phyloP scores from a whole-genome alignment of 2,329 filamentous ascomycete genomes.

The Penicillium sp. region DNA sequence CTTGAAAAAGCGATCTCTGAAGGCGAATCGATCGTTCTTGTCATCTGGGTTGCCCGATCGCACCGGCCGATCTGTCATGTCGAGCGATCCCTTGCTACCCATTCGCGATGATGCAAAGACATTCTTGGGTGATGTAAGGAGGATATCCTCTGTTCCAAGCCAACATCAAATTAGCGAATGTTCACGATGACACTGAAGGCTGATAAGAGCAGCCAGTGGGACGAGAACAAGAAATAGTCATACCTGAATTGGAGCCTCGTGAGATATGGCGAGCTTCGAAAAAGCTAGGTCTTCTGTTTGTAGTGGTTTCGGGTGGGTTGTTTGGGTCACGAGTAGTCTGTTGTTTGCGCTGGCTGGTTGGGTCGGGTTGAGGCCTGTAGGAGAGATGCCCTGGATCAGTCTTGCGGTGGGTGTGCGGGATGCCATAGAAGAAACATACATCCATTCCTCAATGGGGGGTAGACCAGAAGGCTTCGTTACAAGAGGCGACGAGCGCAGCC shows the following conservation, averaged over 20 bases:
- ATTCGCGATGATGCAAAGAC: conserved; percentile 71
- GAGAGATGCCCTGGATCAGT: conserved; percentile 21
- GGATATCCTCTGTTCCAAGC: conserved; percentile 65
- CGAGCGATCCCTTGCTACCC: conserved; percentile 44
- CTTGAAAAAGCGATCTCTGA: conserved; percentile 49
- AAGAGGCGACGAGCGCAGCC: conserved; percentile 74
- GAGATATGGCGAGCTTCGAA: conserved; percentile 44
- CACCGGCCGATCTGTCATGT: conserved; percentile 43
- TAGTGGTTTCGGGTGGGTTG: conserved; percentile 32
- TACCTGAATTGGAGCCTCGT: conserved; percentile 49
- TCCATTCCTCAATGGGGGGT: conserved; percentile 88
- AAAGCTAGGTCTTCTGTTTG: conserved; percentile 38
- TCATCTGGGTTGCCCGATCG: conserved; percentile 53
- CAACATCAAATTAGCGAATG: conserved; percentile 15
- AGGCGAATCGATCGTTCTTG: conserved; percentile 60
- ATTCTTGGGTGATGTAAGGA: conserved; percentile 78
- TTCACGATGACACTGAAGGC: background rate
- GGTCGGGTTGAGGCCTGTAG: conserved; percentile 41
- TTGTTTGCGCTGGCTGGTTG: conserved; percentile 37
- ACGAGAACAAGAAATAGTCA: conserved; percentile 23
- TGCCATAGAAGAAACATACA: conserved; percentile 53
- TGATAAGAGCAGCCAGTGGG: background rate
- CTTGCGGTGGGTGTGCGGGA: conserved; percentile 9
- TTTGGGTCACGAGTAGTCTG: conserved; percentile 34
- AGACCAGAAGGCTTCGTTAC: conserved; percentile 73